Base-by-base conservation (phyloP, 495 filamentous ascomycete species). In the Penicillium samsonianum region DNA sequence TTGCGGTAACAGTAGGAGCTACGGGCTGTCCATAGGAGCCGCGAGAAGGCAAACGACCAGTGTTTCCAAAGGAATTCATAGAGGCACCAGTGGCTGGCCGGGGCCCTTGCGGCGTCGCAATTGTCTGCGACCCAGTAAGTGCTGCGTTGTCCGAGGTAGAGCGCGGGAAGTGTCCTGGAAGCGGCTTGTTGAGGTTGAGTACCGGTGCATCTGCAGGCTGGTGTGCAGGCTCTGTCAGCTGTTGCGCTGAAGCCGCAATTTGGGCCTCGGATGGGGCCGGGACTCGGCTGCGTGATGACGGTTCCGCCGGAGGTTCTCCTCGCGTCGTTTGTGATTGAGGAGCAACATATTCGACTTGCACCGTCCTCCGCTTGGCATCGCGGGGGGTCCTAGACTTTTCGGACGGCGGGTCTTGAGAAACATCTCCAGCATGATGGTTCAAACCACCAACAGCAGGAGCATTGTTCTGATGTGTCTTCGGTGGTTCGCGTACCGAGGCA, bases 301-400 rank as follows among this genome's bases (percentile, higher is more conserved):
- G 53, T 17, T 56, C 60, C 45, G 38, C 54, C 25, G 70, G 59
- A 9, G 72, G 56, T 59, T 90, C 87, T 47, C 87, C 88, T 63
- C 89, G 73, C 3, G 76, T 70, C 5, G 94, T 97, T 60, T 90
- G 85, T 17, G 90, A 94, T 30, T 86, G 85, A 37, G 94, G 95
- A 40, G 91, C 88, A 49, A 99, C 95, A 77, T 99, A 99, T 75
- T 99, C 94, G 12, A 98, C 90, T 73, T 99, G 94, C 1, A 99
- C 91, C 0, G 94, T 99, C 53, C 91, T 83, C 37, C 94, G 86
- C 73, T 98, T 98, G 61, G 88, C 87, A 65, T 97, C 94, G 20
- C 88, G 84, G 4, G 78, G 67, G 2, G 81, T 74, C 72, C 91
- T 88, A 10, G 79, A 78, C 62, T 85, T 87, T 7, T 85, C 79